Conservation (phyloP, 2,329 filamentous ascomycete species). For the Botrytis elliptica region DNA sequence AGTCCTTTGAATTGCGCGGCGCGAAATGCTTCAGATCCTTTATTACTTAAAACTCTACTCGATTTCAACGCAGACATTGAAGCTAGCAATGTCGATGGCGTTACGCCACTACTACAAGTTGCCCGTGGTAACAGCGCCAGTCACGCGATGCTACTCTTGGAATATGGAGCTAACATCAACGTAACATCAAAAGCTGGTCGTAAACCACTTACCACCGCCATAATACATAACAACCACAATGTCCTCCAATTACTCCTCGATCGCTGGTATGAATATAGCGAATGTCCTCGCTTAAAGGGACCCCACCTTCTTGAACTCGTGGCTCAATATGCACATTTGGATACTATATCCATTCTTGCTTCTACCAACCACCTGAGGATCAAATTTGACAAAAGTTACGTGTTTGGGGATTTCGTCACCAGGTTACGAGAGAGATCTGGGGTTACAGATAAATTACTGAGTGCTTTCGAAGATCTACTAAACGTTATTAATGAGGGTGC, state of each 20-base stretch:
- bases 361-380: too few species aligned
- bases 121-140: conserved; percentile 13
- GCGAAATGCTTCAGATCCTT: conserved; percentile 15
- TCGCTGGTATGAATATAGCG: conserved; percentile 24
- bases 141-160: conserved; percentile 21
- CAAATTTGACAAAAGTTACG: too few species aligned
- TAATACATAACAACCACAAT: conserved; percentile 26
- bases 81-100: conserved; percentile 13
- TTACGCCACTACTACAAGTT: conserved; percentile 21
- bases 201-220: conserved; percentile 22
- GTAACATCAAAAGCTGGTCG: background rate
- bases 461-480: too few species aligned
- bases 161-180: conserved; percentile 25
- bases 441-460: too few species aligned
- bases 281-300: conserved; percentile 23
- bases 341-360: too few species aligned
- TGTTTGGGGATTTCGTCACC: too few species aligned
- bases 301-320: conserved; percentile 12
- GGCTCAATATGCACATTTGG: too few species aligned
- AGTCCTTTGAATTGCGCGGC: conserved; percentile 24
- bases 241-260: conserved; percentile 24
- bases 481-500: too few species aligned
- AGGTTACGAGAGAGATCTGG: too few species aligned
- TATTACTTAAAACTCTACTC: conserved; percentile 24
- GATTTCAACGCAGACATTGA: conserved; percentile 23